Evolutionary conservation across 805 yeast genomes (phyloP), one percentile per base, ranked within the genome.

Genomic region (Pichia phayaonensis): DNA sequence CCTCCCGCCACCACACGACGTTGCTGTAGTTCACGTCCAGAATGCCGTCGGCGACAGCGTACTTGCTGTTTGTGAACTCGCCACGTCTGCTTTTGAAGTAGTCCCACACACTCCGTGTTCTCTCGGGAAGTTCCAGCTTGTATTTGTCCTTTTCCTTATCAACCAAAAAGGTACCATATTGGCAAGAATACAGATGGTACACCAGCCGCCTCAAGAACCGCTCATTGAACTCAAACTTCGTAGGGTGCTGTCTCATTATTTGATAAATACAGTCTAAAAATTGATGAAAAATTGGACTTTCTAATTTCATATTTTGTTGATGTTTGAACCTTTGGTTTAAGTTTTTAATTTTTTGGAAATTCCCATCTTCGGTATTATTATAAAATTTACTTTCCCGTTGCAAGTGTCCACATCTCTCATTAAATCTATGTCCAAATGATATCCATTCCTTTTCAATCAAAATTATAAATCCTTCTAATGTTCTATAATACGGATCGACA

Each of bases 251-350:
- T 8, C 80, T 66, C 47, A 77, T 65, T 20, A 92, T 62, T 62
- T 94, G 99, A 64, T 84, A 90, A 1, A 89, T 85, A 56, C 94
- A 83, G 61, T 94, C 99, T 44, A 94, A 67, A 67, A 90, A 94
- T 62, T 94, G 99, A 59, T 90, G 97, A 68, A 94, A 92, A 1
- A 90, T 80, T 0, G 99, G 99, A 13, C 96, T 86, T n/a, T 83
- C 80, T 49, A 80, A 76, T 43, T 83, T 82, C 46, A 76, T 58
- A 49, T 72, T 78, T 48, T 72, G 72, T 44, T 70, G 71, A 53
- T 73, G 76, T 49, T 74, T 76, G 55, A 77, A 73, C 56, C 75
- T 73, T 54, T 75, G 73, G 47, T 82, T 73, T 22, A 83, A 71
- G 47, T 73, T 74, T 52, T 68, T 72, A 45, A 81, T 63, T 46